A percentile compares a stretch with the other conserved stretches of the same genome.
phyloP scores from a whole-genome alignment of 176 grass and related monocot genomes.

The Thalia dealbata region DNA sequence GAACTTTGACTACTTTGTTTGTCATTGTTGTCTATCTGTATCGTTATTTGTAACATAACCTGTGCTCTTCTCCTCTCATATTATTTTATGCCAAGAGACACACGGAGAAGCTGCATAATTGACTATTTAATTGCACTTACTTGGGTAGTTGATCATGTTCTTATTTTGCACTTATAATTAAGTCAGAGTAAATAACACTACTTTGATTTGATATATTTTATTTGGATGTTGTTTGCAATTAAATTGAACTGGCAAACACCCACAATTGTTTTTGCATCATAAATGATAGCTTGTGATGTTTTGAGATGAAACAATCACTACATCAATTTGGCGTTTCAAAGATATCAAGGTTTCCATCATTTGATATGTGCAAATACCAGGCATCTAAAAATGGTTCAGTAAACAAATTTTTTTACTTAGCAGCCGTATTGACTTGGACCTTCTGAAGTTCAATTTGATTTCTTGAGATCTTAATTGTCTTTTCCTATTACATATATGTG shows the following conservation, averaged over 20 bases:
- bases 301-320: no score
- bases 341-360: no score
- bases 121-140: not conserved
- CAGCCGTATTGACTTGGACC: no score
- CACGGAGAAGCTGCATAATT: not conserved
- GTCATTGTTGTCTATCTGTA: not conserved
- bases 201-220: no score
- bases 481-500: not conserved
- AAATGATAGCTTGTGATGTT: no score
- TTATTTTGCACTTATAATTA: not conserved
- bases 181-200: not conserved
- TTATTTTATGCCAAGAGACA: not conserved
- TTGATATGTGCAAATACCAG: no score
- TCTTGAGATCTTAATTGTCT: not conserved
- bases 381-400: no score
- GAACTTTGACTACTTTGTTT: not conserved
- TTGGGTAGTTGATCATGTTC: not conserved
- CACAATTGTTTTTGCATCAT: no score
- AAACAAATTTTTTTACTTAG: no score
- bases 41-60: not conserved
- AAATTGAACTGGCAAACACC: no score
- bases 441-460: not conserved
- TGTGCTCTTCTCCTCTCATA: not conserved
- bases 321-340: no score
- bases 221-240: no score